Evolutionary conservation across 352 stramenopile species (phyloP).

Genomic region (Albugo candida): DNA sequence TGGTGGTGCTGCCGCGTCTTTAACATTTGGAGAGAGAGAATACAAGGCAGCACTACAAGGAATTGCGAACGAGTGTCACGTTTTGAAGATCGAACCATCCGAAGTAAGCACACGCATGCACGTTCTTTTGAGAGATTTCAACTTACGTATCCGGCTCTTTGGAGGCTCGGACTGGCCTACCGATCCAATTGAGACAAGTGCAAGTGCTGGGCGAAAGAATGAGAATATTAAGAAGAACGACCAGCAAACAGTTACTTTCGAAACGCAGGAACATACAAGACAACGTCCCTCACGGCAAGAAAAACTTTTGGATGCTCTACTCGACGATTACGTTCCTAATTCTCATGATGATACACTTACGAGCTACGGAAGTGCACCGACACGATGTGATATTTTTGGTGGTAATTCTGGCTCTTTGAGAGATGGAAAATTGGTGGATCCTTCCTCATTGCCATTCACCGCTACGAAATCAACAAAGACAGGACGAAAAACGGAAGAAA

Average conservation of each 20-base stretch:
- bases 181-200: neutral
- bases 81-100: constrained; percentile 13
- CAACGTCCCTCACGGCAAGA: constrained; percentile 18
- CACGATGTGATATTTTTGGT: constrained; percentile 14
- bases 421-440: constrained; percentile 14
- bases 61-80: constrained; percentile 40
- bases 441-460: neutral
- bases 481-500: constrained; percentile 75
- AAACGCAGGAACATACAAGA: neutral
- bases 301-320: constrained; percentile 52
- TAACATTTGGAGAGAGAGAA: constrained; percentile 76
- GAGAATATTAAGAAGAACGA: too few relatives aligned
- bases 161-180: constrained; percentile 50
- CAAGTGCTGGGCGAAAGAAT: neutral
- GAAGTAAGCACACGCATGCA: constrained; percentile 19
- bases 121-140: constrained; percentile 73
- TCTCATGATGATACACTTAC: constrained; percentile 27
- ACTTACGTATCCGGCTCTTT: constrained; percentile 78
- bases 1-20: constrained; percentile 49
- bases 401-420: neutral
- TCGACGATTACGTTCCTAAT: constrained; percentile 71
- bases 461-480: constrained; percentile 49
- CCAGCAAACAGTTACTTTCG: too few relatives aligned
- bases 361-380: neutral
- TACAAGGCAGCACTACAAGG: constrained; percentile 46